Conservation (phyloP, 2,329 filamentous ascomycete species). For the Neurospora sp. region DNA sequence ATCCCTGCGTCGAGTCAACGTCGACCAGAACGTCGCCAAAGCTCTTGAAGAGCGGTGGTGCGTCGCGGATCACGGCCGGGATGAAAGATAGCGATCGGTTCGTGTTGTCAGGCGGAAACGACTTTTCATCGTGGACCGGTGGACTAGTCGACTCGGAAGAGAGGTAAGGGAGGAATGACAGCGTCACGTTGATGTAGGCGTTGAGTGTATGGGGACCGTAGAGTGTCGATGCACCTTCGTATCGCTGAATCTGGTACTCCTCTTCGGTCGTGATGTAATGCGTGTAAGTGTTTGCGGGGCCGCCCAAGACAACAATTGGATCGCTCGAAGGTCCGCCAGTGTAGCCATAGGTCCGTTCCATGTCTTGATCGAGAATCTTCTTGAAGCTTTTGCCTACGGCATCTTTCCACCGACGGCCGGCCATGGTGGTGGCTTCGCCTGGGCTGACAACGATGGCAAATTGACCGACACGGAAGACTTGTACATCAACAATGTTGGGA, state of each 20-base stretch:
- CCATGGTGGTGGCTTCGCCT: constrained; percentile 88
- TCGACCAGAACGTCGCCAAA: constrained; percentile 61
- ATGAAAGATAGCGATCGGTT: constrained; percentile 72
- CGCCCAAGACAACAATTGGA: constrained; percentile 74
- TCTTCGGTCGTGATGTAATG: constrained; percentile 73
- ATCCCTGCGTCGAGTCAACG: constrained; percentile 33
- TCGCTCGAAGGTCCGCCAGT: background rate
- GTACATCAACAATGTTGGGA: constrained; percentile 84
- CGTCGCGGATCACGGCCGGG: constrained; percentile 65
- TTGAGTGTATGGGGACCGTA: constrained; percentile 74
- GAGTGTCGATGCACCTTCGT: constrained; percentile 89
- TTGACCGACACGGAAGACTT: constrained; percentile 74
- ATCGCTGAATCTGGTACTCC: constrained; percentile 75
- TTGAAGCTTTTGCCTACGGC: constrained; percentile 48
- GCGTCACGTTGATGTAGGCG: constrained; percentile 78
- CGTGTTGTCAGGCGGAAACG: constrained; percentile 70
- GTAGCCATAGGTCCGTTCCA: background rate
- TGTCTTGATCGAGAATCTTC: background rate
- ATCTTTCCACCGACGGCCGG: constrained; percentile 74
- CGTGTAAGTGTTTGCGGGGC: constrained; percentile 83
- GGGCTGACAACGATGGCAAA: constrained; percentile 75
- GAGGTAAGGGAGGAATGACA: constrained; percentile 61
- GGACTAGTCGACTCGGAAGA: constrained; percentile 32
- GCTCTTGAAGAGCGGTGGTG: constrained; percentile 48
- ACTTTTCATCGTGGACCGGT: constrained; percentile 28